These are phyloP conservation scores for Sphagnum tenellum DNA, from an alignment of 225 moss, liverwort and hornwort genomes.

Conservation along the genomic window DNA sequence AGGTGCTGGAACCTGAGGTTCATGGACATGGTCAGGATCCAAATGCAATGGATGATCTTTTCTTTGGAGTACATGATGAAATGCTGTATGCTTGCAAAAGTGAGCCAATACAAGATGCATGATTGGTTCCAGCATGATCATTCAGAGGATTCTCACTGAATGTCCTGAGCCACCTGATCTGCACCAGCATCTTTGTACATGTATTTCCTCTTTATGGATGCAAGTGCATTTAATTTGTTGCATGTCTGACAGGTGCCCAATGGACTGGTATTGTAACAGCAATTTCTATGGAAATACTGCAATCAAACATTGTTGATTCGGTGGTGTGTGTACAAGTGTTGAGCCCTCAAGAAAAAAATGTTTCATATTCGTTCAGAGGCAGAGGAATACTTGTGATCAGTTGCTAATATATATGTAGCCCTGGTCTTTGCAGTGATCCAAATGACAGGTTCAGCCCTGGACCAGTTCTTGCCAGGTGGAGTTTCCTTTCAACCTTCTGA, in stretches of 20 bases:
- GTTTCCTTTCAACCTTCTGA: slow-evolving; percentile 4
- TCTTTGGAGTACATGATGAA: slow-evolving; percentile 88
- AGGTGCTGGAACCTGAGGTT: slow-evolving; percentile 76
- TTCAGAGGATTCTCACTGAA: too few species aligned
- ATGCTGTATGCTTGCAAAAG: slow-evolving; percentile 95
- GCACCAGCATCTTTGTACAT: too few species aligned
- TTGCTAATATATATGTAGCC: neutral
- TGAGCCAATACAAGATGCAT: slow-evolving; percentile 70
- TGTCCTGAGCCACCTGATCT: too few species aligned
- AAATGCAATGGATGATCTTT: slow-evolving; percentile 80
- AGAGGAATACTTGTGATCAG: neutral
- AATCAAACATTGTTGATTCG: slow-evolving; percentile 69
- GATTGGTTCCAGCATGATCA: slow-evolving; percentile 1
- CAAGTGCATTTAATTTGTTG: too few species aligned
- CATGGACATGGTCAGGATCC: slow-evolving; percentile 86
- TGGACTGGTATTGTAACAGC: slow-evolving; percentile 98
- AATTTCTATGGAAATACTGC: slow-evolving; percentile 98
- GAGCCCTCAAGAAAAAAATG: slow-evolving; percentile 1
- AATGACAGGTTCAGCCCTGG: slow-evolving; percentile 82
- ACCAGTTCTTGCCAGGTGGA: slow-evolving; percentile 90
- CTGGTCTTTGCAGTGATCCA: slow-evolving; percentile 57
- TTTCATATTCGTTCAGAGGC: too few species aligned
- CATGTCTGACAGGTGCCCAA: slow-evolving; percentile 70
- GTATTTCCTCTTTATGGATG: too few species aligned
- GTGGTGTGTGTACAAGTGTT: slow-evolving; percentile 97